Evolutionary conservation across 176 grass and related monocot genomes (phyloP).

Genomic region (Zoysia japonica): DNA sequence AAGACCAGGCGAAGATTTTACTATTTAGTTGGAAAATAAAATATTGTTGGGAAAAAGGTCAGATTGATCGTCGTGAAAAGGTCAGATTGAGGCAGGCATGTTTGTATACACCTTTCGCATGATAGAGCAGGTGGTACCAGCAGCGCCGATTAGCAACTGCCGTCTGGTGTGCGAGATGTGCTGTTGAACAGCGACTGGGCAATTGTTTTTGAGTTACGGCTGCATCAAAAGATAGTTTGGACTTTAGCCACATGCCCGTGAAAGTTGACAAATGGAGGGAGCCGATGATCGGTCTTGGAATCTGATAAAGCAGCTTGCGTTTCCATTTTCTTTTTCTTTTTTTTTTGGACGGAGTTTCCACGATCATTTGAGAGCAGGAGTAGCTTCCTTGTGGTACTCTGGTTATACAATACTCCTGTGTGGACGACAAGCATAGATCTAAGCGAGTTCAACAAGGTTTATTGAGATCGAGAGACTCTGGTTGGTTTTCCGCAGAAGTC

Average conservation of each 20-base stretch:
- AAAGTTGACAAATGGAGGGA: constrained; percentile 9
- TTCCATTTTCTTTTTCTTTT: too few relatives aligned
- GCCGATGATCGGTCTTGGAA: not conserved
- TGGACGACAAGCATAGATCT: too few relatives aligned
- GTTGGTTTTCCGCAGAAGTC: too few relatives aligned
- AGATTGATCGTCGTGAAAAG: not conserved
- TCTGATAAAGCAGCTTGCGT: too few relatives aligned
- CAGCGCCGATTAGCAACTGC: not conserved
- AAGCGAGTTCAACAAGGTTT: too few relatives aligned
- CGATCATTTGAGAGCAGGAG: not conserved
- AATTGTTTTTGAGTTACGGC: not conserved
- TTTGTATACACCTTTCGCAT: not conserved
- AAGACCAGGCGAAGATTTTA: not conserved
- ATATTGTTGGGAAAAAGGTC: too few relatives aligned
- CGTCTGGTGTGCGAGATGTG: not conserved
- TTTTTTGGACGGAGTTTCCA: not conserved
- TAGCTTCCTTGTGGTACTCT: not conserved
- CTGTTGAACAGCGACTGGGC: not conserved
- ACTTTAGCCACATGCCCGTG: not conserved
- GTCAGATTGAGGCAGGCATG: not conserved
- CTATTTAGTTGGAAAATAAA: not conserved
- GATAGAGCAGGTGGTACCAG: not conserved
- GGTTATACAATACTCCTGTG: too few relatives aligned
- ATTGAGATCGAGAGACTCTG: too few relatives aligned
- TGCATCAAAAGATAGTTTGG: not conserved